Percentiles rank a stretch among this genome's conserved stretches.
phyloP scores from a whole-genome alignment of 2,329 filamentous ascomycete species.

The Trichophyton simii region DNA sequence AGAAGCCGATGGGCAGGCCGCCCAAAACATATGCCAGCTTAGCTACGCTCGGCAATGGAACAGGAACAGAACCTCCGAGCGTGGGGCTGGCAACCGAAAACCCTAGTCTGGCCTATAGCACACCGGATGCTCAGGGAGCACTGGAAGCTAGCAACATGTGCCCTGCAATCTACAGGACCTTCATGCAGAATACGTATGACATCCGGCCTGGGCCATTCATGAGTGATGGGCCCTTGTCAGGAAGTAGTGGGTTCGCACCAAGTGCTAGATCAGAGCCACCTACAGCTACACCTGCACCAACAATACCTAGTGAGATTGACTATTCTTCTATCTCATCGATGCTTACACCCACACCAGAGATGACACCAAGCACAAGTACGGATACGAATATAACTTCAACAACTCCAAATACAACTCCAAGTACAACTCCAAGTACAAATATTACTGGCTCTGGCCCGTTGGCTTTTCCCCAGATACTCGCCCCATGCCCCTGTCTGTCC shows the following conservation, averaged over 20 bases:
- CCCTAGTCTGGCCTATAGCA: constrained; percentile 5
- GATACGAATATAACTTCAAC: background rate
- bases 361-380: background rate
- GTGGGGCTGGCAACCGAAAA: background rate
- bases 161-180: constrained; percentile 18
- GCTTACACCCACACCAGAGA: constrained; percentile 3
- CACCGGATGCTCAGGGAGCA: constrained; percentile 11
- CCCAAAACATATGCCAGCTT: constrained; percentile 28
- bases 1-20: constrained; percentile 38
- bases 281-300: background rate
- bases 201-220: constrained; percentile 10
- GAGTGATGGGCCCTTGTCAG: constrained; percentile 11
- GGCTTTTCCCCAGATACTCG: background rate
- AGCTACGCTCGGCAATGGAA: constrained; percentile 19
- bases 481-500: constrained; percentile 30
- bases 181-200: constrained; percentile 11
- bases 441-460: background rate
- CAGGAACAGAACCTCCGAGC: constrained; percentile 5
- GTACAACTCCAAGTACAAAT: background rate
- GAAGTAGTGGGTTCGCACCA: background rate
- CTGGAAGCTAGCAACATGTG: constrained; percentile 21
- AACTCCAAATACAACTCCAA: background rate
- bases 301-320: constrained; percentile 7
- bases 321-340: constrained; percentile 10
- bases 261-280: background rate